A percentile compares a stretch with the other conserved stretches of the same genome.
phyloP scores from a whole-genome alignment of 2,329 filamentous ascomycete genomes.

The Malbranchea cinnamomea region DNA sequence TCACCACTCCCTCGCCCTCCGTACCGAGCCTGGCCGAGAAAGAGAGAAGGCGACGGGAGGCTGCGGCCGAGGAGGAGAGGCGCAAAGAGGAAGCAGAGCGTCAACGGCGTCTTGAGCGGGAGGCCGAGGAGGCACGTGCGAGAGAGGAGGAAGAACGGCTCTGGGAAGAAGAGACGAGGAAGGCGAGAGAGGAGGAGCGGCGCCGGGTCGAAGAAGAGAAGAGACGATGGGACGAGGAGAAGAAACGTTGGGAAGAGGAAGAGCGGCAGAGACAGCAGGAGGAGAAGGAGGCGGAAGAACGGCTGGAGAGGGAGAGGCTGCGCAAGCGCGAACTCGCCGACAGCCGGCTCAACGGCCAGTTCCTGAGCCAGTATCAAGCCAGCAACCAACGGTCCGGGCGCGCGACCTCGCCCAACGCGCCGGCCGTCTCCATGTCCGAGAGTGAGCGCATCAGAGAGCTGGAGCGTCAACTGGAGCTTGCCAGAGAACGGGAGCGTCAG shows the following conservation, averaged over 20 bases:
- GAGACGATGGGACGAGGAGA: slow-evolving; percentile 36
- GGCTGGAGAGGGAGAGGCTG: slow-evolving; percentile 50
- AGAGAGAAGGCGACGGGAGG: slow-evolving; percentile 49
- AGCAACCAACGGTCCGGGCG: slow-evolving; percentile 41
- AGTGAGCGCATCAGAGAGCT: slow-evolving; percentile 61
- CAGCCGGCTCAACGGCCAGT: slow-evolving; percentile 62
- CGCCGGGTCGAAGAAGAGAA: slow-evolving; percentile 32
- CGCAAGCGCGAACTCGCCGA: slow-evolving; percentile 47
- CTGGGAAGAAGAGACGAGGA: slow-evolving; percentile 33
- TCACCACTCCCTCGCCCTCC: slow-evolving; percentile 64
- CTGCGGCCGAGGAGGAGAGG: slow-evolving; percentile 40
- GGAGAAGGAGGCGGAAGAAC: slow-evolving; percentile 56
- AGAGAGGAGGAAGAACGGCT: slow-evolving; percentile 30
- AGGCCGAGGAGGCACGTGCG: slow-evolving; percentile 35
- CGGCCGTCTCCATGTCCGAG: slow-evolving; percentile 37
- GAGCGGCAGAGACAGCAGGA: slow-evolving; percentile 57
- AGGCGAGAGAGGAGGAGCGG: slow-evolving; percentile 36
- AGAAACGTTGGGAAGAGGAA: slow-evolving; percentile 57
- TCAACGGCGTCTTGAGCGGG: slow-evolving; percentile 32
- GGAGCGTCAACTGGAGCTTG: slow-evolving; percentile 55
- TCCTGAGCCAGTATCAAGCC: slow-evolving; percentile 71
- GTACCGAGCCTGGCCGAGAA: slow-evolving; percentile 78
- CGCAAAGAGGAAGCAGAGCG: slow-evolving; percentile 38
- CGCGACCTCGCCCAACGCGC: slow-evolving; percentile 24
- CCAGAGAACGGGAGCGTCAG: slow-evolving; percentile 50